These are phyloP conservation scores for Botrytis fragariae DNA, from an alignment of 2,329 filamentous ascomycete species.

Conservation along the genomic window DNA sequence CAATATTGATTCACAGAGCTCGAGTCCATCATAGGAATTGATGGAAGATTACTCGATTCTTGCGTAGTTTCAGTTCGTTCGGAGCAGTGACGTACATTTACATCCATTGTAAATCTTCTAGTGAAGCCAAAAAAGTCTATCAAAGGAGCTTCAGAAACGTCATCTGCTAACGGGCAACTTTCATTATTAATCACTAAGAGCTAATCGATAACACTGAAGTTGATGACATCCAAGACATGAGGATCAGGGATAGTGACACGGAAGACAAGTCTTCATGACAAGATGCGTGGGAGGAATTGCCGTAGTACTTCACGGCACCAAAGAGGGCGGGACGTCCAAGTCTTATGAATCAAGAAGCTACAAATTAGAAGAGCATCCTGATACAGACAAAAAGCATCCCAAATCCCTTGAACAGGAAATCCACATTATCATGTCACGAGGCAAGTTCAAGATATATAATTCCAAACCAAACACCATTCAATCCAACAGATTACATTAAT, in stretches of 20 bases:
- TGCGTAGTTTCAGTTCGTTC: background rate
- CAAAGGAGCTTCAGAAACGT: background rate
- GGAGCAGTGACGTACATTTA: background rate
- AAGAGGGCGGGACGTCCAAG: background rate
- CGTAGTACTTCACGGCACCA: constrained; percentile 21
- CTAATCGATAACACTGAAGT: background rate
- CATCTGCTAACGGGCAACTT: background rate
- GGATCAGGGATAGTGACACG: constrained; percentile 24
- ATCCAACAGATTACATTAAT: background rate
- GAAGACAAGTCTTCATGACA: constrained; percentile 23
- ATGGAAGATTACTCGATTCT: background rate
- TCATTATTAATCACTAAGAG: constrained; percentile 5
- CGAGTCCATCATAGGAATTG: background rate
- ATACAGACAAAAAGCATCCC: background rate
- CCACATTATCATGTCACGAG: constrained; percentile 11
- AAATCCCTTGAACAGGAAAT: constrained; percentile 23
- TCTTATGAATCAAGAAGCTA: background rate
- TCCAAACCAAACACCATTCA: background rate
- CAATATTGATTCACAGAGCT: background rate
- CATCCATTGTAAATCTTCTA: background rate
- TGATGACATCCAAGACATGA: background rate
- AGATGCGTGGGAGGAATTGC: constrained; percentile 26
- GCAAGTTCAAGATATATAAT: constrained; percentile 20
- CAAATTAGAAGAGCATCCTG: background rate
- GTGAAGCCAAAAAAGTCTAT: background rate